phyloP scores from a whole-genome alignment of 495 filamentous ascomycete genomes.

The Xylaria grammica region DNA sequence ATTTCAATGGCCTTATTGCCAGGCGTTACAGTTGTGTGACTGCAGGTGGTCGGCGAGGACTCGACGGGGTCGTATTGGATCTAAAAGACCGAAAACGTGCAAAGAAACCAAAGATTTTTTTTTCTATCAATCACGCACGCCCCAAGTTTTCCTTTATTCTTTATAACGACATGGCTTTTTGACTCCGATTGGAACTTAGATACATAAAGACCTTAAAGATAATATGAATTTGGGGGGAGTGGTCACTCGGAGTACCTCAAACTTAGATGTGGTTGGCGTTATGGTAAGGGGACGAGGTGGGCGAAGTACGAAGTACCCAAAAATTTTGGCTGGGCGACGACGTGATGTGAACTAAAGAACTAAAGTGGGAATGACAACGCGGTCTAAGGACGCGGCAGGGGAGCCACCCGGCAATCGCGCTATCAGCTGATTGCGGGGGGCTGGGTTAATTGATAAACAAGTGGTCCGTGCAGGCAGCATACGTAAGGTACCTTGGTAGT shows the following conservation, averaged over 20 bases:
- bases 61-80: not conserved
- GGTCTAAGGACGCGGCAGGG: conserved; percentile 26
- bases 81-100: not conserved
- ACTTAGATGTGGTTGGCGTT: not conserved
- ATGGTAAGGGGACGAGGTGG: not conserved
- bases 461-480: not conserved
- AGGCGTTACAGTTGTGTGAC: not conserved
- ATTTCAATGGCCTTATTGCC: not conserved
- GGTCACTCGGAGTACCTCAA: not conserved
- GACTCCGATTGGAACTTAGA: too few relatives aligned
- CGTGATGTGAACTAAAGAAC: conserved; percentile 5
- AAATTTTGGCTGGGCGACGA: conserved; percentile 4
- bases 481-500: conserved; percentile 10
- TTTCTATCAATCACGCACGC: not conserved
- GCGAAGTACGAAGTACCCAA: not conserved
- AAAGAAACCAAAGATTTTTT: not conserved
- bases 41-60: not conserved
- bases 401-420: conserved; percentile 28
- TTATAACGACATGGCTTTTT: not conserved
- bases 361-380: conserved; percentile 29
- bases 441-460: conserved; percentile 28
- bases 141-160: not conserved
- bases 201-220: too few relatives aligned
- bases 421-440: conserved; percentile 36
- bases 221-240: too few relatives aligned